Conservation (phyloP, 495 filamentous ascomycete genomes). For the Aeminium ludgeri region DNA sequence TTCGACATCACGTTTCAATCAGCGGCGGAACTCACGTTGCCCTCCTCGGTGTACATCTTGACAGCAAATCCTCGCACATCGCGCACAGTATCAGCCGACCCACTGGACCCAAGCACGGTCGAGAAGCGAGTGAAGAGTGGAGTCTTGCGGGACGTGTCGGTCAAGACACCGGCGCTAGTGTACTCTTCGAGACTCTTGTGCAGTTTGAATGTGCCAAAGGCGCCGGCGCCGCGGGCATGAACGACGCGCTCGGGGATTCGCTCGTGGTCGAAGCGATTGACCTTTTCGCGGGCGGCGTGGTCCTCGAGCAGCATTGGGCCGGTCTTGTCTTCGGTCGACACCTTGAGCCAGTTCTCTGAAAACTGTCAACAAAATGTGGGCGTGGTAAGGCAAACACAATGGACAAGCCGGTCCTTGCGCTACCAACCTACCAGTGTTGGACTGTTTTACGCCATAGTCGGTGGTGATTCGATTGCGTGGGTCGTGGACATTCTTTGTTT, state of each 20-base stretch:
- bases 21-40: conserved; percentile 36
- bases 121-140: conserved; percentile 72
- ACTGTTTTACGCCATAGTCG: conserved; percentile 62
- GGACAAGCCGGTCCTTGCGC: not conserved
- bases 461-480: conserved; percentile 42
- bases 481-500: conserved; percentile 22
- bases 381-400: too few species aligned
- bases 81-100: conserved; percentile 63
- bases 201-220: conserved; percentile 70
- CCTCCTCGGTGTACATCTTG: conserved; percentile 72
- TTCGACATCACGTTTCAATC: not conserved
- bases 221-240: conserved; percentile 68
- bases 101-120: conserved; percentile 61
- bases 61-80: conserved; percentile 71
- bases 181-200: conserved; percentile 53
- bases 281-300: conserved; percentile 63
- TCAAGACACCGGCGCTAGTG: conserved; percentile 54
- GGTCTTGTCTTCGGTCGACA: conserved; percentile 38
- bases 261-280: conserved; percentile 71
- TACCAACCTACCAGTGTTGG: conserved; percentile 33
- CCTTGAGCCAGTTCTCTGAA: conserved; percentile 55
- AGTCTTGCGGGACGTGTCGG: conserved; percentile 62
- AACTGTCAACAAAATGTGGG: not conserved
- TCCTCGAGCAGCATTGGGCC: conserved; percentile 76
- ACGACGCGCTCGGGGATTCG: conserved; percentile 80